Percentiles rank a stretch among this genome's conserved stretches.
Evolutionary conservation across 176 grass and related monocot species (phyloP).

Genomic region (Pharus latifolius): DNA sequence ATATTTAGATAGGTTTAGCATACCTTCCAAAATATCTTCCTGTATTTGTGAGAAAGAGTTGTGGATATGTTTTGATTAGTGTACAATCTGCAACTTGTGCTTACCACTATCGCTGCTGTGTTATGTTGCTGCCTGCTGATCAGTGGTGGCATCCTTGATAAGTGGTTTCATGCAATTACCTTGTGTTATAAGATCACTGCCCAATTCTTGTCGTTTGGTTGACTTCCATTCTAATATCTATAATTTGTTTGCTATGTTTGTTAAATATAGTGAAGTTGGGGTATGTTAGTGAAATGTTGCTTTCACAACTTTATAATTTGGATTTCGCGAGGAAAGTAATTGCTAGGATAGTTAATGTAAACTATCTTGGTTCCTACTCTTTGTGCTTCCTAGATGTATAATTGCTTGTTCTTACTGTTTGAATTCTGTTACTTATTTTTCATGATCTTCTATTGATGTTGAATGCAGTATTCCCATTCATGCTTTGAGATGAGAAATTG

Average conservation of each 20-base stretch:
- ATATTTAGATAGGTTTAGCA: neutral
- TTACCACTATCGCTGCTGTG: neutral
- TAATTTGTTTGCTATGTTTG: neutral
- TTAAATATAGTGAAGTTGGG: neutral
- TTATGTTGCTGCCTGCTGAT: neutral
- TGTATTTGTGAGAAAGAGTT: neutral
- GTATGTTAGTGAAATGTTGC: neutral
- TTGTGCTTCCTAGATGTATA: neutral
- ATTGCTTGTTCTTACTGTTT: neutral
- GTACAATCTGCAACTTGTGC: neutral
- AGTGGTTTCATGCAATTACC: neutral
- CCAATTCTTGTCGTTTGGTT: neutral
- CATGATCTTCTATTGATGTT: neutral
- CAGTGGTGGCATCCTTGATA: neutral
- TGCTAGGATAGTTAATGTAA: neutral
- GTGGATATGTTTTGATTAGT: neutral
- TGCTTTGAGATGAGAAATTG: neutral
- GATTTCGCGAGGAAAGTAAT: neutral
- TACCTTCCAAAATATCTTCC: neutral
- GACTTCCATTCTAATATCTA: neutral
- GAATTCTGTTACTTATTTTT: conserved; percentile 5
- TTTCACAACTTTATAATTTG: neutral
- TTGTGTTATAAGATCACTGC: neutral
- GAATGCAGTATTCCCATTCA: neutral
- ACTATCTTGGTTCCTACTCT: neutral